Conservation (phyloP, 768 basidiomycete species). For the Pleurotus tuber-regium region DNA sequence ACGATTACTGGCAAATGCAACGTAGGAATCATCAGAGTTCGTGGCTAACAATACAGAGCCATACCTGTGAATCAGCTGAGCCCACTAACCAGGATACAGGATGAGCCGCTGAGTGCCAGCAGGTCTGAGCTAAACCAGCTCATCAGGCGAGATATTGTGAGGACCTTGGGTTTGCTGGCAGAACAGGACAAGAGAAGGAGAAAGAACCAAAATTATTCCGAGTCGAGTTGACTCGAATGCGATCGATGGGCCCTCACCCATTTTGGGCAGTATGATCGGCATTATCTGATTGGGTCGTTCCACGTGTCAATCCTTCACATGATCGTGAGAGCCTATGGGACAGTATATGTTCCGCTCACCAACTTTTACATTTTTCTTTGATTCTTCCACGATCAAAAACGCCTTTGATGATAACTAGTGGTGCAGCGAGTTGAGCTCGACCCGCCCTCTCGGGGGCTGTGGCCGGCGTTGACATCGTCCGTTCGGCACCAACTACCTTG, state of each 20-base stretch:
- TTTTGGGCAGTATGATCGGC: not conserved
- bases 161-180: no score
- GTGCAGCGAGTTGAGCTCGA: constrained; percentile 59
- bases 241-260: constrained; percentile 3
- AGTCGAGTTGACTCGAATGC: not conserved
- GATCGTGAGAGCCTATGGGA: not conserved
- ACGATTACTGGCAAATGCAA: no score
- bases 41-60: no score
- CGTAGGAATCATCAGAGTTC: no score
- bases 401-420: constrained; percentile 50
- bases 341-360: not conserved
- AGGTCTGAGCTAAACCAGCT: no score
- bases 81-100: no score
- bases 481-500: constrained; percentile 62
- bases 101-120: no score
- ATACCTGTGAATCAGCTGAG: no score
- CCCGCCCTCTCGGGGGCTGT: constrained; percentile 30
- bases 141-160: no score
- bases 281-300: constrained; percentile 2
- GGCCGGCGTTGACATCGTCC: constrained; percentile 60
- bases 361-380: constrained; percentile 20
- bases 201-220: not conserved
- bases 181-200: not conserved
- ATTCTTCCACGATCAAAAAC: constrained; percentile 48
- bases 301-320: not conserved